Evolutionary conservation across 805 yeast species (phyloP).

Genomic region (Phaffomyces antillensis): DNA sequence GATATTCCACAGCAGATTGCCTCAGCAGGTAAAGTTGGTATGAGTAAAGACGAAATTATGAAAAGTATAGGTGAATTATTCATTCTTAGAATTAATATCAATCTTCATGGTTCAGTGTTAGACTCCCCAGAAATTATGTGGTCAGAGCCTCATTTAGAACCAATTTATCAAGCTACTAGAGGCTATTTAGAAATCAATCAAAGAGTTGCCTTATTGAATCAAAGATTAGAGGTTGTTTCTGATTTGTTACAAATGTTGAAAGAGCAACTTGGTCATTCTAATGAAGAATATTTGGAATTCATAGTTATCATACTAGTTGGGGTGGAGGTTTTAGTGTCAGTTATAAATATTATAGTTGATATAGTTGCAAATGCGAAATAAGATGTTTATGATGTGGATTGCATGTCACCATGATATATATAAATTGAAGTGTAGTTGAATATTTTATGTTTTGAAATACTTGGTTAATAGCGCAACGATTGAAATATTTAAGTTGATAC

Average conservation of each 20-base stretch:
- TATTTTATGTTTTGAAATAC: no score
- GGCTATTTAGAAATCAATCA: constrained; percentile 95
- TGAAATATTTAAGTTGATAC: no score
- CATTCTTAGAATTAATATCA: constrained; percentile 75
- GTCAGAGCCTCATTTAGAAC: constrained; percentile 97
- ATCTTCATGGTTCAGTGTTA: constrained; percentile 78
- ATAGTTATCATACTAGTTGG: constrained; percentile 88
- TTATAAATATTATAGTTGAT: constrained; percentile 69
- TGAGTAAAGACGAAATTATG: constrained; percentile 94
- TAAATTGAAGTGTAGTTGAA: no score
- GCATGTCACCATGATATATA: no score
- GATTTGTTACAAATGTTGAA: constrained; percentile 93
- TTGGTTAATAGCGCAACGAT: no score
- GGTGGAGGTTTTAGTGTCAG: constrained; percentile 84
- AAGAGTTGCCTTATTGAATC: constrained; percentile 82
- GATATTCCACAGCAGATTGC: constrained; percentile 97
- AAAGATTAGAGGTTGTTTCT: constrained; percentile 86
- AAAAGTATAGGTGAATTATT: constrained; percentile 94
- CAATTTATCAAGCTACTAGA: constrained; percentile 94
- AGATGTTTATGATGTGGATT: neutral
- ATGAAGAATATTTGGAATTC: constrained; percentile 85
- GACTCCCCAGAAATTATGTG: constrained; percentile 98
- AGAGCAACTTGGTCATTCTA: constrained; percentile 93
- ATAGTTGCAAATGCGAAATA: constrained; percentile 30
- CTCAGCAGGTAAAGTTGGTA: constrained; percentile 85